Conservation (phyloP, 73 alveolate species). For the Diophrys sp. region DNA sequence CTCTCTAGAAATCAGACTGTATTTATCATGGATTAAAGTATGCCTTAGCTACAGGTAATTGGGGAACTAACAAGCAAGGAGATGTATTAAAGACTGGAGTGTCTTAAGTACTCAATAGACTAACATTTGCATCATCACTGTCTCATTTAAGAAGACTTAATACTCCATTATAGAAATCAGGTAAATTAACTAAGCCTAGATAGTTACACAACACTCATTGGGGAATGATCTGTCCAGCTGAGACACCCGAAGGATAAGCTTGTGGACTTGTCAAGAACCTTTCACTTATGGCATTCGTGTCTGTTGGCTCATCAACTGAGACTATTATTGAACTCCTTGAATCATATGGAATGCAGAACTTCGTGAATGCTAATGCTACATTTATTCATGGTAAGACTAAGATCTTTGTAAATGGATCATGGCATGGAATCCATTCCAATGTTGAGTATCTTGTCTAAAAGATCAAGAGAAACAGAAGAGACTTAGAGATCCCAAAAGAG, state of each 20-base stretch:
- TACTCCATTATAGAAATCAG: constrained; percentile 94
- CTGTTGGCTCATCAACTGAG: constrained; percentile 82
- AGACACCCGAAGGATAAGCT: constrained; percentile 99
- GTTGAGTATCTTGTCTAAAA: constrained; percentile 82
- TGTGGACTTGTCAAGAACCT: constrained; percentile 99
- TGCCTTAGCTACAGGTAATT: constrained; percentile 98
- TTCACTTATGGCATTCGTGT: constrained; percentile 95
- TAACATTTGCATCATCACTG: constrained; percentile 95
- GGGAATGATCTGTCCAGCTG: constrained; percentile 99
- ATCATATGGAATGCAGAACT: constrained; percentile 77
- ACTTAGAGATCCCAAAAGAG: constrained; percentile 76
- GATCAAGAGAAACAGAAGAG: constrained; percentile 77
- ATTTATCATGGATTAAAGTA: constrained; percentile 88
- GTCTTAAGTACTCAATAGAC: constrained; percentile 96
- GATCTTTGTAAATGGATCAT: constrained; percentile 97
- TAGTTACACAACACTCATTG: constrained; percentile 99
- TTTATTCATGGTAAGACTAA: constrained; percentile 78
- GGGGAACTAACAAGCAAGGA: constrained; percentile 93
- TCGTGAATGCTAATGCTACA: constrained; percentile 69
- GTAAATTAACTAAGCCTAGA: constrained; percentile 99
- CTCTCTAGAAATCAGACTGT: constrained; percentile 63
- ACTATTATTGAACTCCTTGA: constrained; percentile 63
- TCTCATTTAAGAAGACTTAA: constrained; percentile 97
- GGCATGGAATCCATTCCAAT: constrained; percentile 89
- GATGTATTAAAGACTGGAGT: constrained; percentile 97